Conservation (phyloP, 1,284 basidiomycete genomes). For the Singerocomus inundabilis region DNA sequence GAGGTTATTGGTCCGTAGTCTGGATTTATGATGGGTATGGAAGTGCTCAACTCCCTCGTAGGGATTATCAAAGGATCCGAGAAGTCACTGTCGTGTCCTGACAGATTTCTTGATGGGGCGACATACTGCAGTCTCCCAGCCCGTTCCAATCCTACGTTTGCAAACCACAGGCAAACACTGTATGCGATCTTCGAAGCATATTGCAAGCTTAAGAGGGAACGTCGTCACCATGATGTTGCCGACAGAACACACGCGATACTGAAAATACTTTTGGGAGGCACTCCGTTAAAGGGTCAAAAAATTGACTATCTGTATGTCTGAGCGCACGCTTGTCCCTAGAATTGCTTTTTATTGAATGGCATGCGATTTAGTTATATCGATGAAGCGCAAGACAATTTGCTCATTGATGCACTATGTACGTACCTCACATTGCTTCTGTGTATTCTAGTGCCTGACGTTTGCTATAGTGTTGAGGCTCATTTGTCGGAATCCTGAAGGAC, state of each 20-base stretch:
- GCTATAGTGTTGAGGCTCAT: slow-evolving; percentile 55
- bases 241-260: slow-evolving; percentile 65
- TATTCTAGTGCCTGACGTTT: background rate
- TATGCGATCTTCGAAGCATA: slow-evolving; percentile 61
- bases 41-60: slow-evolving; percentile 22
- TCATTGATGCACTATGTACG: slow-evolving; percentile 63
- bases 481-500: slow-evolving; percentile 61
- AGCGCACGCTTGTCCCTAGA: background rate
- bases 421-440: background rate
- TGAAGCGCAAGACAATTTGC: slow-evolving; percentile 69
- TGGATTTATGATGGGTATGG: background rate
- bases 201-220: slow-evolving; percentile 43
- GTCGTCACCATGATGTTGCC: slow-evolving; percentile 56
- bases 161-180: slow-evolving; percentile 44
- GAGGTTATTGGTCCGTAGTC: slow-evolving; percentile 57
- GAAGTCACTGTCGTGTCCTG: slow-evolving; percentile 36
- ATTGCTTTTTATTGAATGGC: background rate
- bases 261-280: slow-evolving; percentile 32
- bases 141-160: slow-evolving; percentile 55
- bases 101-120: slow-evolving; percentile 42
- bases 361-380: slow-evolving; percentile 58
- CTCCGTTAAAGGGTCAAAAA: slow-evolving; percentile 39
- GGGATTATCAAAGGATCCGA: slow-evolving; percentile 72
- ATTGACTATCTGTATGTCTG: slow-evolving; percentile 57
- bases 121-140: slow-evolving; percentile 49